phyloP scores from a whole-genome alignment of 2,329 filamentous ascomycete genomes.

The Fusarium sp. region DNA sequence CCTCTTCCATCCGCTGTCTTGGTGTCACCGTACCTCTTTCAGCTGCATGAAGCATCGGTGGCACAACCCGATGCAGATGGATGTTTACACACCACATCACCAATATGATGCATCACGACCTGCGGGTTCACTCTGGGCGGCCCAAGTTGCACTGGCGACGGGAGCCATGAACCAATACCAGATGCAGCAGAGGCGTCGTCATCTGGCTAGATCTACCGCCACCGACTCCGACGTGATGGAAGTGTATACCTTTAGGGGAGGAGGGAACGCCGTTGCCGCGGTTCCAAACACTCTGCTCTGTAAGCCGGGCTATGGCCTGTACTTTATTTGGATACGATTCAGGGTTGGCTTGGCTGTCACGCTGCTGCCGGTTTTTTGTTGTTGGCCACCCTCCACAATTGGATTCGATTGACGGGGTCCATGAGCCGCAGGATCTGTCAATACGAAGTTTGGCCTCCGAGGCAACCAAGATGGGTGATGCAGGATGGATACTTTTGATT shows the following conservation, averaged over 20 bases:
- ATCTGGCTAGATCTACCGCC: conserved; percentile 3
- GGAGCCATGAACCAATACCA: not conserved
- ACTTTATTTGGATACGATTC: conserved; percentile 35
- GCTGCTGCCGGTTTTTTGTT: not conserved
- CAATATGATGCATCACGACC: not conserved
- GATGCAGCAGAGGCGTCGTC: conserved; percentile 12
- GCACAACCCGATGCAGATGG: not conserved
- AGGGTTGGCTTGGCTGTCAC: not conserved
- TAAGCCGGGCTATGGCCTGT: not conserved
- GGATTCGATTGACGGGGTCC: not conserved
- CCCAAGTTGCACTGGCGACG: not conserved
- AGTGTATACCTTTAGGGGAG: not conserved
- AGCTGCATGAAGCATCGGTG: not conserved
- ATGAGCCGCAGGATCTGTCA: not conserved
- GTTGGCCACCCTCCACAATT: conserved; percentile 7
- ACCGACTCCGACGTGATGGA: not conserved
- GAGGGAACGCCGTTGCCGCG: conserved; percentile 5
- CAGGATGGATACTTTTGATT: not conserved
- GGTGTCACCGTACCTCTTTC: not conserved
- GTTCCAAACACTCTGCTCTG: not conserved
- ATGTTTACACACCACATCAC: not conserved
- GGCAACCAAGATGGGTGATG: not conserved
- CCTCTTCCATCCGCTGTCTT: not conserved
- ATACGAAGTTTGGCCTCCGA: not conserved
- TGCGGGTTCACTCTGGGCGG: not conserved